Base-by-base conservation (phyloP, 2,329 filamentous ascomycete genomes). In the Pseudopithomyces chartarum region DNA sequence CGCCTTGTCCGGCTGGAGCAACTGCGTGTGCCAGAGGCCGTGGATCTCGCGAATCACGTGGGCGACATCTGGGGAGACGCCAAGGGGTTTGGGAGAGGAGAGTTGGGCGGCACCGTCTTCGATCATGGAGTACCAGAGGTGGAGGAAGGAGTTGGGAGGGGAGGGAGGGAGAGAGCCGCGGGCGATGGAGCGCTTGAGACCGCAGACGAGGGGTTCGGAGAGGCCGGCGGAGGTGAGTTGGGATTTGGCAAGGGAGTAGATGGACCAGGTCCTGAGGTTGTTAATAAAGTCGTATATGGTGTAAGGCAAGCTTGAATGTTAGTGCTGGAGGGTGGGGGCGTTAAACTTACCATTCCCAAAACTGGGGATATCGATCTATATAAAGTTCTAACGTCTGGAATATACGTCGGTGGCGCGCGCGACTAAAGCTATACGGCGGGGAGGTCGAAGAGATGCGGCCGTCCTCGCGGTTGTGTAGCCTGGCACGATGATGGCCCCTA, bases 331-430 rank as follows among this genome's bases (percentile, higher is more conserved):
- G 26, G 26, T 8, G 26, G 26, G 26, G 26, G 8, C 4, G 26
- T 29, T 4, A 8, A 12, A 34, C 49, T 12, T 52, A 52, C 49
- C 49, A 52, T n/a, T 52, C 49, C 49, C 49, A 52, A 23, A 52
- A 52, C 15, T 52, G 22, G 5, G 49, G 49, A 29, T 52, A 52
- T 8, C 22, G 2, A 39, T 22, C 44, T 2, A 52, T 52, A 19
- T 52, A 52, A 13, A 52, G 49, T 23, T 52, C 49, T 5, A 52
- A 29, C 3, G 49, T 52, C 23, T 52, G 38, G 23, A 52, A 52
- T 11, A 52, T 52, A 11, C 49, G 49, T 17, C 49, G 49, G 20
- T 52, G 49, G 5, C 49, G 12, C 12, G 49, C 49, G 3, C 49
- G 49, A 29, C 49, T 52, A 38, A 52, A 52, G 49, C 40, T 49